phyloP scores from a whole-genome alignment of 108 stramenopile species.

The Chaetoceros tenuissimus region DNA sequence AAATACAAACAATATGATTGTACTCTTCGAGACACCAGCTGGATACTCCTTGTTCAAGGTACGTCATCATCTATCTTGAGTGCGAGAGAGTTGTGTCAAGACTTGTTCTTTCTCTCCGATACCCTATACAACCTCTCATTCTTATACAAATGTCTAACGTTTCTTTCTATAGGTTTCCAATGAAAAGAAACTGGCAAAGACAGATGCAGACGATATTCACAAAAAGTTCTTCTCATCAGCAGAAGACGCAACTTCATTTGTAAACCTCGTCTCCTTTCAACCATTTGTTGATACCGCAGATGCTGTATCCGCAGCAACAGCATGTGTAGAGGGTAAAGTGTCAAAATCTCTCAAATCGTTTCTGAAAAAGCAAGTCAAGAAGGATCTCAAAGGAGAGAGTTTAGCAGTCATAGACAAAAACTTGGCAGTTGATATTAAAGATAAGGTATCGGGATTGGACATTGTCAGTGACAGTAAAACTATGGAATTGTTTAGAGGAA shows the following conservation, averaged over 20 bases:
- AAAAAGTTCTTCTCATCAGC: conserved; percentile 82
- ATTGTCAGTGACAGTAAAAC: conserved; percentile 68
- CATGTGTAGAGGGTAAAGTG: conserved; percentile 91
- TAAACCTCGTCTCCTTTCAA: conserved; percentile 89
- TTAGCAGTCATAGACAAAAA: conserved; percentile 93
- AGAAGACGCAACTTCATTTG: conserved; percentile 63
- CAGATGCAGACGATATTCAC: conserved; percentile 73
- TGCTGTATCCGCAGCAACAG: conserved; percentile 92
- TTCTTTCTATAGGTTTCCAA: conserved; percentile 40
- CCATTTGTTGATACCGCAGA: conserved; percentile 97
- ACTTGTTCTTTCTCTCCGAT: not conserved
- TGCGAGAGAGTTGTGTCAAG: not conserved
- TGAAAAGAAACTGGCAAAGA: conserved; percentile 84
- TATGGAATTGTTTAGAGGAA: conserved; percentile 93
- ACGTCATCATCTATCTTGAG: conserved; percentile 6
- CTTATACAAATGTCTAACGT: not conserved
- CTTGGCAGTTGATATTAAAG: conserved; percentile 88
- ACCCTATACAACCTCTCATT: not conserved
- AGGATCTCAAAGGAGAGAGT: conserved; percentile 55
- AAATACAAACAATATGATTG: conserved; percentile 88
- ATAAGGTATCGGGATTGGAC: conserved; percentile 62
- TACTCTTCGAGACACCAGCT: conserved; percentile 98
- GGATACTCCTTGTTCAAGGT: conserved; percentile 99
- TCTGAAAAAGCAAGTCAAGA: conserved; percentile 92
- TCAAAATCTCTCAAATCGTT: conserved; percentile 91